Evolutionary conservation across 441 rosid genomes (phyloP), one percentile per base, ranked within the genome.

Genomic region (Croton laevigatus): DNA sequence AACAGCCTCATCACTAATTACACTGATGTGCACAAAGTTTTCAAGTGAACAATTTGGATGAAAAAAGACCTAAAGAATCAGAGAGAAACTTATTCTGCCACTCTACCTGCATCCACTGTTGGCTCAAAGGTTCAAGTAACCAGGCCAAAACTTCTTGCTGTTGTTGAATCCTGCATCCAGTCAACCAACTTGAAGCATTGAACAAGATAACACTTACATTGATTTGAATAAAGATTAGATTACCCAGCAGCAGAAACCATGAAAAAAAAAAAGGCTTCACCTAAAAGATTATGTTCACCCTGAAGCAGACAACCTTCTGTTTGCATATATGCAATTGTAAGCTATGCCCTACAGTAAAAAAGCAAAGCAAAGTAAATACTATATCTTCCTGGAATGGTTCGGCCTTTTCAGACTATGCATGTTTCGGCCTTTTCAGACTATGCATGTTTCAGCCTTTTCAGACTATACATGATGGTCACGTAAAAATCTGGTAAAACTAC

Each of bases 201-300:
- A 71, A 59, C 52, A 73, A 74, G 32, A 55, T 62, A 55, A 63
- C 53, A 60, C 66, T 69, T 36, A 44, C 36, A 40, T n/a, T 48
- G 71, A 37, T 46, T 62, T 68, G 66, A 63, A 62, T 17, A 45
- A 32, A 68, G 70, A 58, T 49, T 67, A 38, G 51, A 73, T 82
- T 85, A 90, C 94, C 90, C 90, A 11, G 94, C 91, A 68, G 93
- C 69, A 80, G 95, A 93, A 73, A 97, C 99, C 97, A 95, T 95
- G 71, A 95, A 88, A 76, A 93, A 97, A 86, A 95, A 91, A 73
- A n/a, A n/a, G n/a, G 99, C 94, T 90, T 95, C 99, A 42, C 98
- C 99, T 12, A 95, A 85, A 81, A 95, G 83, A 81, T 95, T 93
- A 81, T 93, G 99, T 77, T 95, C 99, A 73, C 91, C 85, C 70